phyloP scores from a whole-genome alignment of 768 basidiomycete species.

The Suillus americanus region DNA sequence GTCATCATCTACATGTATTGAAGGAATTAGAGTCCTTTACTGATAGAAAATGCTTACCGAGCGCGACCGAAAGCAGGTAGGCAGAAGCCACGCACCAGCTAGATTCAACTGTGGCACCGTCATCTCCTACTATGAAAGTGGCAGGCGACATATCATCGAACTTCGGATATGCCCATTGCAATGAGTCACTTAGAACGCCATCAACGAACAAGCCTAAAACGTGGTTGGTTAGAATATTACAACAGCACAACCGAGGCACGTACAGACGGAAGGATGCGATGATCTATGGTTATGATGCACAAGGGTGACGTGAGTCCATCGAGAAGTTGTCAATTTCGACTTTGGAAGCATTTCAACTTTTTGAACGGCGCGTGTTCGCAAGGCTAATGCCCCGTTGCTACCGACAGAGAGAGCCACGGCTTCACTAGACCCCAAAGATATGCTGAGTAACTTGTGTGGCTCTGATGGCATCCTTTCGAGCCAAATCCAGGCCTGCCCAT shows the following conservation, averaged over 20 bases:
- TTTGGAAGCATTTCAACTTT: constrained; percentile 45
- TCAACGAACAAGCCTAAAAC: constrained; percentile 70
- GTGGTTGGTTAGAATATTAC: constrained; percentile 9
- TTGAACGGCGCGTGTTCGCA: constrained; percentile 40
- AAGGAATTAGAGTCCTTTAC: constrained; percentile 11
- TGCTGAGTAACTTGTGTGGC: constrained; percentile 36
- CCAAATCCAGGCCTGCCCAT: constrained; percentile 46
- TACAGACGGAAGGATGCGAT: constrained; percentile 61
- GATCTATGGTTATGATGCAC: constrained; percentile 62
- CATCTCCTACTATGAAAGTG: constrained; percentile 59
- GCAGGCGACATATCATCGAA: constrained; percentile 36
- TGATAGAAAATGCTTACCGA: constrained; percentile 41
- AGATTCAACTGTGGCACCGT: constrained; percentile 34
- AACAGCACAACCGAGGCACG: constrained; percentile 19
- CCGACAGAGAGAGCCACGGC: constrained; percentile 48
- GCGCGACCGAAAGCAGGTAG: constrained; percentile 56
- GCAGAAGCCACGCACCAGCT: constrained; percentile 69
- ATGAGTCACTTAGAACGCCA: constrained; percentile 61
- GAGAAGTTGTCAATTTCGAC: constrained; percentile 46
- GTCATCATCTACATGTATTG: constrained; percentile 54
- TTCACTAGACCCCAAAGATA: constrained; percentile 29
- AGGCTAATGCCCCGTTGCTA: constrained; percentile 56
- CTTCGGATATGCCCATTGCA: constrained; percentile 66
- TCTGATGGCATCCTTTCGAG: constrained; percentile 42
- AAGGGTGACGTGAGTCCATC: constrained; percentile 74